Percentiles rank a stretch among this genome's conserved stretches.
These are phyloP conservation scores for Penicillium olsonii DNA, from an alignment of 2,329 filamentous ascomycete species.

Conservation along the genomic window DNA sequence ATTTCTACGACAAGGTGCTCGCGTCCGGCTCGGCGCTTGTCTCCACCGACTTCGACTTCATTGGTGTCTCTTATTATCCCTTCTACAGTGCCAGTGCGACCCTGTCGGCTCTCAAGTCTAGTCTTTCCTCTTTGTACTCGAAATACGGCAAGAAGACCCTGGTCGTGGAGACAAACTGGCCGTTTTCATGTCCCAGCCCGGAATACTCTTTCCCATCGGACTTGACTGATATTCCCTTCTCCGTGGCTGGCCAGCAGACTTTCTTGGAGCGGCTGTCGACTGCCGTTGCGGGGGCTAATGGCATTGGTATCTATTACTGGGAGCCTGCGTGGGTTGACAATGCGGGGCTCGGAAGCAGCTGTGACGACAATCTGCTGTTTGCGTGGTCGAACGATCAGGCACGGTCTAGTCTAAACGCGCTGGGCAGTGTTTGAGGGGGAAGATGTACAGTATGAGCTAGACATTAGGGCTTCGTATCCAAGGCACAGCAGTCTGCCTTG, in stretches of 20 bases:
- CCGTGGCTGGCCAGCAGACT: constrained; percentile 61
- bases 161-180: constrained; percentile 74
- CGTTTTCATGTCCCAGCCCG: constrained; percentile 62
- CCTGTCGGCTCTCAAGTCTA: constrained; percentile 57
- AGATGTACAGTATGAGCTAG: too few species aligned
- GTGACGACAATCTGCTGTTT: constrained; percentile 65
- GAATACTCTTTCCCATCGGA: constrained; percentile 62
- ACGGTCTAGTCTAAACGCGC: constrained; percentile 59
- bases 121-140: constrained; percentile 60
- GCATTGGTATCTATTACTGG: constrained; percentile 70
- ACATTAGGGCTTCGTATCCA: neutral
- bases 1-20: constrained; percentile 64
- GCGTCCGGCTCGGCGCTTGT: constrained; percentile 50
- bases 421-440: constrained; percentile 51
- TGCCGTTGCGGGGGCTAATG: constrained; percentile 57
- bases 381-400: constrained; percentile 53
- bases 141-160: constrained; percentile 66
- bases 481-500: constrained; percentile 24
- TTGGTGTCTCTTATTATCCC: constrained; percentile 73
- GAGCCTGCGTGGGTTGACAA: constrained; percentile 72
- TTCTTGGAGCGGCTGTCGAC: constrained; percentile 63
- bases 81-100: constrained; percentile 66
- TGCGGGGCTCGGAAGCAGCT: constrained; percentile 64
- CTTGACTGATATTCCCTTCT: constrained; percentile 61
- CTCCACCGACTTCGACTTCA: constrained; percentile 65